Evolutionary conservation across 169 alveolate species (phyloP).

Genomic region (Plasmodium berghei): DNA sequence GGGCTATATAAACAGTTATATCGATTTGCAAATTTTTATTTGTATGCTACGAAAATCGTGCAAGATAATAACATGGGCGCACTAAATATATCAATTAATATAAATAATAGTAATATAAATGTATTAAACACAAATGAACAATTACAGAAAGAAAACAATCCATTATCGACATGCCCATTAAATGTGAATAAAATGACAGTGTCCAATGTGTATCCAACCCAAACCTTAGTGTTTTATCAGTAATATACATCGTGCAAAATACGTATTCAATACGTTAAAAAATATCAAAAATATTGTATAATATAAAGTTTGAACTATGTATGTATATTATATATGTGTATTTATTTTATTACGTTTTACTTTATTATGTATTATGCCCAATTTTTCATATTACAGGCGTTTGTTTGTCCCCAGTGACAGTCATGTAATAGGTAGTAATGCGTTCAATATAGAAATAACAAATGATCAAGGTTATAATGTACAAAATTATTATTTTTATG

Average conservation of each 20-base stretch:
- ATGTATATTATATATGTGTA: neutral
- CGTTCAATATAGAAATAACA: conserved; percentile 28
- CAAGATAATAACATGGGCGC: conserved; percentile 35
- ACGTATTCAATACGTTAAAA: neutral
- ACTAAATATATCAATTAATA: conserved; percentile 24
- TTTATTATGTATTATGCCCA: conserved; percentile 1
- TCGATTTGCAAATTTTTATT: conserved; percentile 44
- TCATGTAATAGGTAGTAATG: conserved; percentile 15
- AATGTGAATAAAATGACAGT: conserved; percentile 23
- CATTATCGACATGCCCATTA: conserved; percentile 40
- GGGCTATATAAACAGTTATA: conserved; percentile 14
- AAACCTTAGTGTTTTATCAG: conserved; percentile 51
- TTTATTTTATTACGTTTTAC: neutral
- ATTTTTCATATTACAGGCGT: conserved; percentile 34
- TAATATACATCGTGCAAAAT: conserved; percentile 14
- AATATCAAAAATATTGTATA: neutral
- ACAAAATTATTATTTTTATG: conserved; percentile 55
- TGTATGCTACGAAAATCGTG: conserved; percentile 34
- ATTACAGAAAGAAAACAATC: conserved; percentile 23
- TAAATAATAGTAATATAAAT: conserved; percentile 33
- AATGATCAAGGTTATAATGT: conserved; percentile 33
- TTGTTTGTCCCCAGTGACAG: conserved; percentile 48
- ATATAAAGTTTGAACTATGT: neutral
- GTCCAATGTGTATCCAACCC: conserved; percentile 22
- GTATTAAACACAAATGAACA: conserved; percentile 53